These are phyloP conservation scores for Paramecium bursaria DNA, from an alignment of 73 alveolate genomes.

Conservation along the genomic window DNA sequence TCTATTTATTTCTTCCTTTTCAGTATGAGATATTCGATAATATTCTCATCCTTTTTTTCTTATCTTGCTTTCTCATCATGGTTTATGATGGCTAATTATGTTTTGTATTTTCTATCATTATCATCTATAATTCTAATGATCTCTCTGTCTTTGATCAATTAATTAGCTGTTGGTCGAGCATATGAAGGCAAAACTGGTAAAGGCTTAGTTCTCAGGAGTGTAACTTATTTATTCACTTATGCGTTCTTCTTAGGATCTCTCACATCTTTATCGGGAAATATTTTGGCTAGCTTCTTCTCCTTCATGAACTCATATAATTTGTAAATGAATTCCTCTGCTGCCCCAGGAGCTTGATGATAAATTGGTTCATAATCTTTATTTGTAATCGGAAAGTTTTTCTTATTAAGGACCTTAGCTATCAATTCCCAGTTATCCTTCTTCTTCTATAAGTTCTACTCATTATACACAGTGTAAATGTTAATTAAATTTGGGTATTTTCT, in stretches of 20 bases:
- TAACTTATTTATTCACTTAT: constrained; percentile 31
- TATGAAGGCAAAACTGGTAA: constrained; percentile 51
- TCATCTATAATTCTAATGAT: constrained; percentile 64
- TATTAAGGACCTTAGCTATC: constrained; percentile 58
- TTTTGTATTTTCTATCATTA: constrained; percentile 56
- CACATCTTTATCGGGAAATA: constrained; percentile 58
- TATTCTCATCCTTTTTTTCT: constrained; percentile 65
- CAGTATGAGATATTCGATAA: constrained; percentile 58
- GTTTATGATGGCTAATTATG: constrained; percentile 23
- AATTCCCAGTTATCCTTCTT: constrained; percentile 71
- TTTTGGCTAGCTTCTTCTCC: constrained; percentile 39
- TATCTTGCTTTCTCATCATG: constrained; percentile 64
- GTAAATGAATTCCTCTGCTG: constrained; percentile 59
- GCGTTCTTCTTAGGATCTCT: constrained; percentile 37
- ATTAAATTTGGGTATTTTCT: constrained; percentile 67
- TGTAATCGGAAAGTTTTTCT: constrained; percentile 45
- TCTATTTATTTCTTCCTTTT: constrained; percentile 61
- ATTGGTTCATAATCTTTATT: constrained; percentile 70
- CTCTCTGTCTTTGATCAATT: constrained; percentile 65
- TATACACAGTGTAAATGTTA: constrained; percentile 62
- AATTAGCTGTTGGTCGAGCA: constrained; percentile 66
- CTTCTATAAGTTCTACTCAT: constrained; percentile 52
- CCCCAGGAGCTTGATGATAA: constrained; percentile 65
- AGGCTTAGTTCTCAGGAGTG: constrained; percentile 23
- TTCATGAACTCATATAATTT: constrained; percentile 63